Conservation (phyloP, 192 early-diverging fungal species). For the Backusella australiensis region DNA sequence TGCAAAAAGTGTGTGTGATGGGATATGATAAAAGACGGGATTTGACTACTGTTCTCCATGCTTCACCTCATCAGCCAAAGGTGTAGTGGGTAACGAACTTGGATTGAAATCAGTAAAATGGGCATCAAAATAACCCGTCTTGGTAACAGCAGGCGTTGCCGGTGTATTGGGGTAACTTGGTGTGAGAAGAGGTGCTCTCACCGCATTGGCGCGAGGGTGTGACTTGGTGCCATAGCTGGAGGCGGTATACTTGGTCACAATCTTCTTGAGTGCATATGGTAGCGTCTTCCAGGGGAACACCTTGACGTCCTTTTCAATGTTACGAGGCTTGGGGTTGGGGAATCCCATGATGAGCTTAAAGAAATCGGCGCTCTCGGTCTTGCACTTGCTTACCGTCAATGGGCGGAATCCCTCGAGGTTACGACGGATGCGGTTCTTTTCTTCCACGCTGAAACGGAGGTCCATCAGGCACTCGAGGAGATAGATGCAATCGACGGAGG, state of each 20-base stretch:
- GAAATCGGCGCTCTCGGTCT: constrained; percentile 68
- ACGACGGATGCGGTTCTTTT: constrained; percentile 83
- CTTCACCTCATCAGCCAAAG: not conserved
- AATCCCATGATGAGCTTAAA: constrained; percentile 80
- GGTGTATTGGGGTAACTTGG: not conserved
- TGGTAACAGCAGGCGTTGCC: not conserved
- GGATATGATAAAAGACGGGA: too few relatives aligned
- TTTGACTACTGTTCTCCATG: too few relatives aligned
- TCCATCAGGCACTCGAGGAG: constrained; percentile 67
- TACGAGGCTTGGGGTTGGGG: constrained; percentile 74
- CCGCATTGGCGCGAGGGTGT: not conserved
- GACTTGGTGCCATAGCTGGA: constrained; percentile 35
- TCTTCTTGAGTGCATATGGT: constrained; percentile 67
- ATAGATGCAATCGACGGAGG: constrained; percentile 76
- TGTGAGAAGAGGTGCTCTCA: not conserved
- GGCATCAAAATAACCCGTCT: not conserved
- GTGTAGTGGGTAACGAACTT: not conserved
- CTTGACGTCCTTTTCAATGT: constrained; percentile 87
- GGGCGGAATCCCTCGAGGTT: constrained; percentile 79
- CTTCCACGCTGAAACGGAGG: constrained; percentile 68
- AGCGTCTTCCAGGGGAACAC: constrained; percentile 76
- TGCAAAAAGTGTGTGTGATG: too few relatives aligned
- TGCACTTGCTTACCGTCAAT: constrained; percentile 68
- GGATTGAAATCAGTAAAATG: not conserved
- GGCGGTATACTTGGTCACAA: constrained; percentile 65